These are phyloP conservation scores for Leccinellum albellum DNA, from an alignment of 768 basidiomycete genomes.

Conservation along the genomic window DNA sequence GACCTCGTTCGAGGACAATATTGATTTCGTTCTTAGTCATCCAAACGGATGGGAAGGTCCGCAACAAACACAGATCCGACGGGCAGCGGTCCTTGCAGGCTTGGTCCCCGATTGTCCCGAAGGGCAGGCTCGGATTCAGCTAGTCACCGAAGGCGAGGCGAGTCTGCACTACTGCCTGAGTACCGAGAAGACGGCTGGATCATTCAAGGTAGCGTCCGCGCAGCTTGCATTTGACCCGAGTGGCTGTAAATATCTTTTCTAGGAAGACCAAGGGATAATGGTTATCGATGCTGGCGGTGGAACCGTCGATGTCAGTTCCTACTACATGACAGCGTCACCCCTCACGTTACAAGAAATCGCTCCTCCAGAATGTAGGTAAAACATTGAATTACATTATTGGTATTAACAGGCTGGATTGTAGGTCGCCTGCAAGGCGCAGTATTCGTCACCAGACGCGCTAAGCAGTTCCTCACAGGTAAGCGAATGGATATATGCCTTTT, in stretches of 20 bases:
- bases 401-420: constrained; percentile 20
- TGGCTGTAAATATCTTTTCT: background rate
- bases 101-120: constrained; percentile 35
- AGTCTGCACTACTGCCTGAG: constrained; percentile 47
- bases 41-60: constrained; percentile 47
- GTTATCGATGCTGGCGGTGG: constrained; percentile 64
- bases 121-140: constrained; percentile 38
- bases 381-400: background rate
- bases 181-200: constrained; percentile 30
- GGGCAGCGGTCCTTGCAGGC: constrained; percentile 40
- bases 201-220: constrained; percentile 22
- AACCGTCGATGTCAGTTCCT: constrained; percentile 58
- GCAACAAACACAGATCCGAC: constrained; percentile 42
- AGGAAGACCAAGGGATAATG: constrained; percentile 46
- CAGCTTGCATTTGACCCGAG: background rate
- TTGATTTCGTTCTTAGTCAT: constrained; percentile 46
- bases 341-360: constrained; percentile 47
- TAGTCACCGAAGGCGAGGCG: constrained; percentile 54
- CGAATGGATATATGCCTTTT: background rate
- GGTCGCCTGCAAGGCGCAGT: constrained; percentile 50
- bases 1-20: constrained; percentile 37
- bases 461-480: constrained; percentile 37
- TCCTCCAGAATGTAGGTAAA: constrained; percentile 38
- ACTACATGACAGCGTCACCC: constrained; percentile 36
- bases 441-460: constrained; percentile 46